Conservation (phyloP, 306 rosid species). For the Cucurbita pepo region DNA sequence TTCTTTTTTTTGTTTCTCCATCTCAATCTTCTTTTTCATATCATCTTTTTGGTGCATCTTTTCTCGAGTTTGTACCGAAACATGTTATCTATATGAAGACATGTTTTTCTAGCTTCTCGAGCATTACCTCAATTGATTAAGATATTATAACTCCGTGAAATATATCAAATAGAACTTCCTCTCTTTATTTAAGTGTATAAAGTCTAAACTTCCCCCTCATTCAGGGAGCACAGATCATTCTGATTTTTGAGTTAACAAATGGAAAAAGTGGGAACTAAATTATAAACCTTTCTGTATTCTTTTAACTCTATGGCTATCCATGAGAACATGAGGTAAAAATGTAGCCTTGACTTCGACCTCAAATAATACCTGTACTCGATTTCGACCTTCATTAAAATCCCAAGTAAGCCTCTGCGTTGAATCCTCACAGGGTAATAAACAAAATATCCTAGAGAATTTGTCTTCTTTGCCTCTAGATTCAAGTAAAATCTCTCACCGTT, state of each 20-base stretch:
- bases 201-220: conserved; percentile 1
- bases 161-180: no score
- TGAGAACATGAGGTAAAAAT: conserved; percentile 1
- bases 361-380: background rate
- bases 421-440: background rate
- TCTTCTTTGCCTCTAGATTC: background rate
- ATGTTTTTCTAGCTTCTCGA: no score
- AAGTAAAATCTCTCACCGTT: background rate
- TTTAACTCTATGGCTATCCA: background rate
- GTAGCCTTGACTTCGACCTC: background rate
- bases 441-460: background rate
- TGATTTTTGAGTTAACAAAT: background rate
- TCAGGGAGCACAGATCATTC: background rate
- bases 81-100: no score
- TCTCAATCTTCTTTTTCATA: background rate
- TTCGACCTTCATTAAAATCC: background rate
- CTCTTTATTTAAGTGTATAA: background rate
- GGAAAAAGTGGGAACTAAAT: conserved; percentile 2
- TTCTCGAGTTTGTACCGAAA: background rate
- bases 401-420: background rate
- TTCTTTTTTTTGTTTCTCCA: no score
- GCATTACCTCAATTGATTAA: no score
- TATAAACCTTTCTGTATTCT: background rate
- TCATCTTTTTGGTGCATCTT: background rate
- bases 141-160: no score